These are phyloP conservation scores for Striga asiatica DNA, from an alignment of 257 asterid genomes.

Conservation along the genomic window DNA sequence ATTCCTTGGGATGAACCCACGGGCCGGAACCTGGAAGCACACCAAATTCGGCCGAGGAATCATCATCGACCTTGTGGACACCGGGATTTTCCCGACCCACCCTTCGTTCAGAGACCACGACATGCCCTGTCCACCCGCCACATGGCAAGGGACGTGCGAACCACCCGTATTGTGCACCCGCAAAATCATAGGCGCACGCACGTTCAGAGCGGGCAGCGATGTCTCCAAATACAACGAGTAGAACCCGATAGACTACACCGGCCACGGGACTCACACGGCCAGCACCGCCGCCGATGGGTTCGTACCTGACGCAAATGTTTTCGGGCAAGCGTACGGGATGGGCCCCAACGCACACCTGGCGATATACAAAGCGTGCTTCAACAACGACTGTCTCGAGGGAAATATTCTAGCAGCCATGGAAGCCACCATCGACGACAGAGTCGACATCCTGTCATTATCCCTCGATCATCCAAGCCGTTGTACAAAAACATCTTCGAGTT, in stretches of 20 bases:
- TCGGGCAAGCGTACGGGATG: slow-evolving; percentile 26
- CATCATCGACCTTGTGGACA: slow-evolving; percentile 39
- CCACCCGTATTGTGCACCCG: slow-evolving; percentile 12
- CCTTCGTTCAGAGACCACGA: slow-evolving; percentile 37
- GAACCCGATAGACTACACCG: slow-evolving; percentile 18
- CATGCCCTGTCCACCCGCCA: slow-evolving; percentile 22
- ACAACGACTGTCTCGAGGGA: slow-evolving; percentile 7
- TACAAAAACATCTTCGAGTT: slow-evolving; percentile 2
- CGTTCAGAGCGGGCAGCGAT: slow-evolving; percentile 35
- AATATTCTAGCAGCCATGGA: slow-evolving; percentile 22
- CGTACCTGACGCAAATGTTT: slow-evolving; percentile 22
- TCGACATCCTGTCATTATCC: slow-evolving; percentile 24
- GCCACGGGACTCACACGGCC: slow-evolving; percentile 47
- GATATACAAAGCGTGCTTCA: slow-evolving; percentile 22
- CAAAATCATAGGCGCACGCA: slow-evolving; percentile 21
- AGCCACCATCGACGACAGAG: slow-evolving; percentile 23
- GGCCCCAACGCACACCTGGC: slow-evolving; percentile 25
- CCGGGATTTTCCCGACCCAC: slow-evolving; percentile 30
- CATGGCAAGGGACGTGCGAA: slow-evolving; percentile 43
- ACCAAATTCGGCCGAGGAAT: slow-evolving; percentile 41
- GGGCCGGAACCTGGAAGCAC: too few species aligned
- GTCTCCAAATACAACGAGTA: background rate
- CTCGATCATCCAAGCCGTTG: slow-evolving; percentile 6
- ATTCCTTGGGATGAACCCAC: too few species aligned
- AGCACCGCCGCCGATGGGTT: slow-evolving; percentile 36